Evolutionary conservation across 2,329 filamentous ascomycete species (phyloP), one percentile per base, ranked within the genome.

Genomic region (Monilinia laxa): DNA sequence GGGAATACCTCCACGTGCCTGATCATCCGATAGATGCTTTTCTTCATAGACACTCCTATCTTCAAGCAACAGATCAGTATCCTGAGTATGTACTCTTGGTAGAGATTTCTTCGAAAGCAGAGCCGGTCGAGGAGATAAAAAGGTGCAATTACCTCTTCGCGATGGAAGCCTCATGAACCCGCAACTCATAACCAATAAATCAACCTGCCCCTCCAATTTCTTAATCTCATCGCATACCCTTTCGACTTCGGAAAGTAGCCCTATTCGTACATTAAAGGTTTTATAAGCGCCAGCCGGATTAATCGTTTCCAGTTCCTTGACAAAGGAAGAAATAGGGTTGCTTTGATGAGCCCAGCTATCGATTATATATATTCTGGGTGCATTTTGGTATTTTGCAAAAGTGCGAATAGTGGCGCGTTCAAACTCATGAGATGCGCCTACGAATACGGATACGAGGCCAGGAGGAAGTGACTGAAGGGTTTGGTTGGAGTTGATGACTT

Each of bases 171-270:
- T 47, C 38, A 64, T 45, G 12, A 55, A 53, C n/a, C 35, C 62
- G 20, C 25, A 35, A 56, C 40, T 64, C 40, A 57, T 35, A 9
- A 64, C 25, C 18, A 64, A 55, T 14, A 55, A 25, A 64, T 64
- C 62, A 6, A 64, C 40, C 18, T 25, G 38, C 5, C 20, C 52
- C n/a, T 64, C 62, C 18, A n/a, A 35, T 5, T 35, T 49, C 18
- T 9, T 14, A 16, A 51, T 47, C 6, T 31, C 28, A 18, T 57
- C n/a, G 10, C 53, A 57, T 16, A 57, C 40, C n/a, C 40, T 25
- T 23, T 51, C 53, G 10, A 57, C 28, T 20, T 57, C 20, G 0
- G 53, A 49, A 16, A 23, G 28, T 35, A 31, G 35, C 10, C 14
- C 20, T 23, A 35, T 45, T 55, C 6, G 38, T 6, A 20, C 9